Percentiles rank a stretch among this genome's conserved stretches.
These are phyloP conservation scores for Suzukiozyma palmioleophila DNA, from an alignment of 1,139 yeast genomes.

Conservation along the genomic window DNA sequence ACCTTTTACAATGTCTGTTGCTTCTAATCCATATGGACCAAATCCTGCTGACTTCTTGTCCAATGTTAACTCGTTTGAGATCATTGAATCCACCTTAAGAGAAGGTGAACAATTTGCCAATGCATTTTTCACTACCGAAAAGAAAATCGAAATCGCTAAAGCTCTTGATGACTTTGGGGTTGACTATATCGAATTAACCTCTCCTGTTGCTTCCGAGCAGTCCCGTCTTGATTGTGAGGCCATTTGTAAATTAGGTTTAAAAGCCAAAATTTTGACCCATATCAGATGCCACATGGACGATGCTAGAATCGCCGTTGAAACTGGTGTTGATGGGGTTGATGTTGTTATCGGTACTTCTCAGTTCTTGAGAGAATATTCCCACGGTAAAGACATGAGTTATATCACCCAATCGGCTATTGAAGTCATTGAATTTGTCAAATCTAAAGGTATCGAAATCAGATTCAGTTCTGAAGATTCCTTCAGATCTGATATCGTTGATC, in stretches of 20 bases:
- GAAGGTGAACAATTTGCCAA: constrained; percentile 99
- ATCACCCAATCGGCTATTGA: constrained; percentile 95
- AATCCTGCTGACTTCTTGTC: constrained; percentile 90
- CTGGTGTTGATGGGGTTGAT: constrained; percentile 99
- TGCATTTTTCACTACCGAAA: constrained; percentile 91
- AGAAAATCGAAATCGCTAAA: constrained; percentile 95
- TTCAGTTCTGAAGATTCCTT: constrained; percentile 97
- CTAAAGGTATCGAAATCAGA: constrained; percentile 95
- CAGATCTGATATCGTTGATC: constrained; percentile 93
- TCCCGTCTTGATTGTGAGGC: constrained; percentile 94
- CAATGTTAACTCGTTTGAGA: constrained; percentile 82
- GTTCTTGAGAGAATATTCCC: constrained; percentile 89
- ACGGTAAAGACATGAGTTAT: constrained; percentile 98
- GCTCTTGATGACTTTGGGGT: constrained; percentile 98
- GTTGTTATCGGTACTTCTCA: constrained; percentile 98
- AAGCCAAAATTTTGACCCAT: constrained; percentile 88
- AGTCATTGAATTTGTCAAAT: constrained; percentile 95
- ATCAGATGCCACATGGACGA: constrained; percentile 99
- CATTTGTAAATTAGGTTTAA: constrained; percentile 92
- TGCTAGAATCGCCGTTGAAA: constrained; percentile 93
- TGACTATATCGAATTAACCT: constrained; percentile 94
- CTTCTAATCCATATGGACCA: constrained; percentile 84
- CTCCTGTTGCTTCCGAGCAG: constrained; percentile 97
- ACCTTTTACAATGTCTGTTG: background rate
- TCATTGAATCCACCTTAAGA: constrained; percentile 92